Percentiles rank a stretch among this genome's conserved stretches.
Evolutionary conservation across 2,329 filamentous ascomycete species (phyloP).

Genomic region (Hypoxylon sp.): DNA sequence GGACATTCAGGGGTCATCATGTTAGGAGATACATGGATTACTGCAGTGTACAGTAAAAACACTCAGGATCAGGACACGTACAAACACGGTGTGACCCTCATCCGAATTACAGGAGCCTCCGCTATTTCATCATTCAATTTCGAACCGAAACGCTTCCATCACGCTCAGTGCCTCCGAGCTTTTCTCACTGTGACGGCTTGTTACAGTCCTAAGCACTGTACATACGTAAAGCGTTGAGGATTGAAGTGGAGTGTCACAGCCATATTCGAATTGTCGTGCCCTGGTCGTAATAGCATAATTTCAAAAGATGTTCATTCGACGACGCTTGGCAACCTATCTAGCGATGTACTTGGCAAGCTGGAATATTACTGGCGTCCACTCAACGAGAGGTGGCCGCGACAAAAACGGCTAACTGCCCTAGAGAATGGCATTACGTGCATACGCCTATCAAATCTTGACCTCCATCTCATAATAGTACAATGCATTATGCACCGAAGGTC

Average conservation of each 20-base stretch:
- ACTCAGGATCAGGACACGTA: constrained; percentile 6
- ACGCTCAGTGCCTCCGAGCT: constrained; percentile 29
- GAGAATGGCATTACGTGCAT: constrained; percentile 50
- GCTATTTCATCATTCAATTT: constrained; percentile 37
- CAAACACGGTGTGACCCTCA: constrained; percentile 36
- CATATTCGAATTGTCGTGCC: constrained; percentile 35
- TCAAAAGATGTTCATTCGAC: constrained; percentile 40
- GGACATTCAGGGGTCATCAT: constrained; percentile 5
- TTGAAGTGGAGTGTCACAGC: constrained; percentile 27
- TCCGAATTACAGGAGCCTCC: constrained; percentile 31
- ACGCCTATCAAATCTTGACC: constrained; percentile 43
- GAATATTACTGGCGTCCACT: constrained; percentile 32
- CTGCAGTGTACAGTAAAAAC: constrained; percentile 23
- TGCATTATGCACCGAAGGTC: constrained; percentile 41
- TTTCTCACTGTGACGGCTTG: constrained; percentile 28
- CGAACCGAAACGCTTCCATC: constrained; percentile 33
- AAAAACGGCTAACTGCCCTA: constrained; percentile 36
- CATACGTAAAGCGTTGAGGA: constrained; percentile 14
- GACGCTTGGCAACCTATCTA: constrained; percentile 30
- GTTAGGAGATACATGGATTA: not conserved
- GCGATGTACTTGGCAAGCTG: constrained; percentile 17
- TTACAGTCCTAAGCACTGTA: constrained; percentile 31
- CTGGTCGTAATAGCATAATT: constrained; percentile 41
- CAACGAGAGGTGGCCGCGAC: constrained; percentile 33
- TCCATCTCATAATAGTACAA: constrained; percentile 28